A percentile compares a stretch with the other conserved stretches of the same genome.
Conservation (phyloP, 2,329 filamentous ascomycete genomes). For the Albifimbria verrucaria region DNA sequence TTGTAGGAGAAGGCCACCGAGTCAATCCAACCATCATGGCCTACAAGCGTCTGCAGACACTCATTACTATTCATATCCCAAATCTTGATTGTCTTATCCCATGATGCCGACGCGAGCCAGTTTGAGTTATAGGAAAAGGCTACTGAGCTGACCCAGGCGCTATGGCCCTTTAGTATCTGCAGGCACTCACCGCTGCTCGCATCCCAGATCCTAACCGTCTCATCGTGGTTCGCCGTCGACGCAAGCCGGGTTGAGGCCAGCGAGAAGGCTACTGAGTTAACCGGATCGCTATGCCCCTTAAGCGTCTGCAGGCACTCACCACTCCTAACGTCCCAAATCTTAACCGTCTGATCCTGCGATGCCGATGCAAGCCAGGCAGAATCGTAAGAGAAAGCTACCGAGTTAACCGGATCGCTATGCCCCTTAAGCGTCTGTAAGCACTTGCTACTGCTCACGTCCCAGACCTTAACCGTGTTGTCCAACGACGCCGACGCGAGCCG, state of each 20-base stretch:
- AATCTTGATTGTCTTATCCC: background rate
- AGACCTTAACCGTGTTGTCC: slow-evolving; percentile 9
- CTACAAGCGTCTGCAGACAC: background rate
- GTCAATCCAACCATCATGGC: background rate
- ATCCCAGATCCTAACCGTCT: background rate
- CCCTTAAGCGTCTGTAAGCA: slow-evolving; percentile 10
- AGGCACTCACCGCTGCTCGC: background rate
- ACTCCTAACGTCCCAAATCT: slow-evolving; percentile 5
- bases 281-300: background rate
- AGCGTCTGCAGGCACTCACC: background rate
- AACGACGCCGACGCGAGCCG: slow-evolving; percentile 8
- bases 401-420: slow-evolving; percentile 5
- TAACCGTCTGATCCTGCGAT: slow-evolving; percentile 6
- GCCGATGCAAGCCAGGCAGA: slow-evolving; percentile 3
- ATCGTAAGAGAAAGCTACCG: slow-evolving; percentile 9
- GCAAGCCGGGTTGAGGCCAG: background rate
- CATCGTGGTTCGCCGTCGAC: background rate
- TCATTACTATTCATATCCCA: background rate
- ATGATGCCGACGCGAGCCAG: too few relatives aligned
- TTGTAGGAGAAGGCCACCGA: slow-evolving; percentile 8
- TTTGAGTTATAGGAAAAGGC: background rate
- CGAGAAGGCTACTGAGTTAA: background rate
- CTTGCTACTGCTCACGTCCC: slow-evolving; percentile 5
- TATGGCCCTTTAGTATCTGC: background rate
- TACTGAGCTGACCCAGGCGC: background rate